Base-by-base conservation (phyloP, 2,329 filamentous ascomycete species). In the Claviceps pazoutovae region DNA sequence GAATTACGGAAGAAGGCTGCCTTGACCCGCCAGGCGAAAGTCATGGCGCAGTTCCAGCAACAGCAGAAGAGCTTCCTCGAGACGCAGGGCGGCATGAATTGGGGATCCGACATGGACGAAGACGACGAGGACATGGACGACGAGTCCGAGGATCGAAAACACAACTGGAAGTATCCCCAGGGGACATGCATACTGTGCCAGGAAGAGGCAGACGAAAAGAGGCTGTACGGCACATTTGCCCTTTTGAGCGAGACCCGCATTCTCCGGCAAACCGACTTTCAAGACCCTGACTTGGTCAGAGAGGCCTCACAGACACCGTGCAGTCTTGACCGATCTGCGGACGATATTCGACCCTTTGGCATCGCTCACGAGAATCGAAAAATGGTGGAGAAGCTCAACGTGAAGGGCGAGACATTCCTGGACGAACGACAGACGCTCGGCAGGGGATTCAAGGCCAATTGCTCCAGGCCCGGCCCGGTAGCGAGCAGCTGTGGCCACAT, bases 1-100 rank as follows among this genome's bases (percentile, higher is more conserved):
- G 86, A 91, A 65, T 73, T 81, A 55, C 95, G 91, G 72, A 98
- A 96, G 74, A 86, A 86, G 67, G 87, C 91, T 50, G 93, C 93
- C 0, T 70, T 90, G 42, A 91, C 89, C 59, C 82, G 93, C 21
- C 90, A 97, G 67, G 90, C 90, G 2, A 86, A 82, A 61, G 88
- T 98, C 36, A 96, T 98, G 90, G 93, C 90, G 1, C 89, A 96
- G 63, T 96, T 98, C 68, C 93, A 97, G 65, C 86, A 95, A 63
- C 91, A 98, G 63, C 94, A 97, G 64, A 91, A 94, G 68, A 93
- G 82, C 60, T 98, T 98, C 68, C 72, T 98, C 70, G 85, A 88
- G 52, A 93, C 84, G 57, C 90, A 96, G 66, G 84, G 80, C n/a
- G 76, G 83, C 43, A 79, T 95, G 54, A 86, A 95, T 65, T 95